These are phyloP conservation scores for Leptosphaerulina australis DNA, from an alignment of 2,329 filamentous ascomycete species.

Conservation along the genomic window DNA sequence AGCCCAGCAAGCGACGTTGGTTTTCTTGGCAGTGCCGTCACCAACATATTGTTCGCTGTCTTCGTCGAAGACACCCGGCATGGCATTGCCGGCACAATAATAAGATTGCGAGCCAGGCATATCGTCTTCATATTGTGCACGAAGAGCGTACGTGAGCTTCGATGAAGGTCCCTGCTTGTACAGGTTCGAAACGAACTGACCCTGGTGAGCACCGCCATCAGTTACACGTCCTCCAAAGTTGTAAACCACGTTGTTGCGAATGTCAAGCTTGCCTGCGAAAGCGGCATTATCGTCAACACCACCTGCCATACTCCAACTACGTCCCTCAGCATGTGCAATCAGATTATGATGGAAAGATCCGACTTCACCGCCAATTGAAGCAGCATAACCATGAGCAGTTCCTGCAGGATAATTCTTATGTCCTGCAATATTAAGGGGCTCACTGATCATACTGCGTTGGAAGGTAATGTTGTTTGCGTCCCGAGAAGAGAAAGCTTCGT, in stretches of 20 bases:
- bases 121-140: conserved; percentile 42
- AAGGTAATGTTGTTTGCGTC: conserved; percentile 46
- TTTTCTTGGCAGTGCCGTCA: conserved; percentile 30
- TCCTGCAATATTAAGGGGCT: conserved; percentile 47
- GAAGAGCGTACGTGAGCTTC: conserved; percentile 33
- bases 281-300: conserved; percentile 39
- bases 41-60: conserved; percentile 32
- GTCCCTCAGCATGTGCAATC: conserved; percentile 50
- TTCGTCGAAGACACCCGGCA: conserved; percentile 39
- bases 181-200: conserved; percentile 45
- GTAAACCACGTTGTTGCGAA: conserved; percentile 48
- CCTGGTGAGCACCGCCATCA: conserved; percentile 44
- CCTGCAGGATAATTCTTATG: conserved; percentile 48
- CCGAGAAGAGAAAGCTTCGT: conserved; percentile 46
- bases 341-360: conserved; percentile 49
- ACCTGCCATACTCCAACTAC: conserved; percentile 48
- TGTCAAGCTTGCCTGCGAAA: conserved; percentile 43
- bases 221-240: conserved; percentile 46
- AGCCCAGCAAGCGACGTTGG: conserved; percentile 40
- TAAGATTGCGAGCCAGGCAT: conserved; percentile 44
- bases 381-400: conserved; percentile 29
- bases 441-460: conserved; percentile 47
- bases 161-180: conserved; percentile 46
- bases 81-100: conserved; percentile 45
- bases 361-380: conserved; percentile 41